These are phyloP conservation scores for Blastobotrys proliferans DNA, from an alignment of 1,139 yeast species.

Conservation along the genomic window DNA sequence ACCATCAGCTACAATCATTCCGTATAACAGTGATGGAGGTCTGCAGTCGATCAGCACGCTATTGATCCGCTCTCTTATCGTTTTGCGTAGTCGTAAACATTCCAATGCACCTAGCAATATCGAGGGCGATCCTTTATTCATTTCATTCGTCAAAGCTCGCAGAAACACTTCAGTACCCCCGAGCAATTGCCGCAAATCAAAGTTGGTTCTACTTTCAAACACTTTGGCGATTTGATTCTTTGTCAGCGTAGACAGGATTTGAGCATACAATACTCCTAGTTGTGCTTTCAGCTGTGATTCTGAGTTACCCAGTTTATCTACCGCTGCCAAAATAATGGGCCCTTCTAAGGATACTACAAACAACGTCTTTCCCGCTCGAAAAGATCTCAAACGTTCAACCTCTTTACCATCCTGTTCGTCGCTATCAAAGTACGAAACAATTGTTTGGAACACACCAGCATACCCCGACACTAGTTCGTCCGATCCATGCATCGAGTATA, in stretches of 20 bases:
- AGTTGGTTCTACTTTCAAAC: constrained; percentile 69
- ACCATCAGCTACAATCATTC: constrained; percentile 55
- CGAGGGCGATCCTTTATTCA: constrained; percentile 52
- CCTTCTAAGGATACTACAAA: constrained; percentile 60
- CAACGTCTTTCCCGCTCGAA: constrained; percentile 39
- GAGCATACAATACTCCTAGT: constrained; percentile 69
- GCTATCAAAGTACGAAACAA: constrained; percentile 53
- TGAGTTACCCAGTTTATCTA: constrained; percentile 54
- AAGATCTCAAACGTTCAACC: constrained; percentile 23
- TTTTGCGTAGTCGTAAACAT: constrained; percentile 47
- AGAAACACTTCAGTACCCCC: constrained; percentile 63
- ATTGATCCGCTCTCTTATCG: constrained; percentile 46
- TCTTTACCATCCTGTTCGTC: constrained; percentile 10
- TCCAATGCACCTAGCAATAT: constrained; percentile 59
- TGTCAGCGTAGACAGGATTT: constrained; percentile 74
- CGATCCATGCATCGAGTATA: constrained; percentile 73
- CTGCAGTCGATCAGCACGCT: constrained; percentile 41
- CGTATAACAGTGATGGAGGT: constrained; percentile 52
- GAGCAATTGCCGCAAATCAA: constrained; percentile 72
- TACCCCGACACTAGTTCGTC: constrained; percentile 70
- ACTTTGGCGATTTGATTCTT: constrained; percentile 66
- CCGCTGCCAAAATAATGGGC: constrained; percentile 73
- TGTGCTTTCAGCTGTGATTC: constrained; percentile 59
- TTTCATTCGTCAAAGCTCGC: constrained; percentile 55
- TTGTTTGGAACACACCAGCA: constrained; percentile 61